Percentiles rank a stretch among this genome's conserved stretches.
Conservation (phyloP, 2,329 filamentous ascomycete genomes). For the Alternaria infectoria region DNA sequence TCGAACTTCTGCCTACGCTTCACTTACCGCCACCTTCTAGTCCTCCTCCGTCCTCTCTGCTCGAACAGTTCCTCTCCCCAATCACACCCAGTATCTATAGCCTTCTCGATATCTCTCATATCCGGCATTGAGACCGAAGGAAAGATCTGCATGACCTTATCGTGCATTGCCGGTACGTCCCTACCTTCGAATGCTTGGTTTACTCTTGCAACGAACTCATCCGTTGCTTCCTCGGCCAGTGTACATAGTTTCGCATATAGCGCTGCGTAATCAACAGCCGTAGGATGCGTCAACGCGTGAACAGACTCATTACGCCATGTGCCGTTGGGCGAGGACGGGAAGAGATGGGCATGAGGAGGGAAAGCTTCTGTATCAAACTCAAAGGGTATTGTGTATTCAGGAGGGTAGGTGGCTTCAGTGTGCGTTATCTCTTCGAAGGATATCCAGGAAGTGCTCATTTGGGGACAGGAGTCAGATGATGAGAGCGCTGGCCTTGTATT, state of each 20-base stretch:
- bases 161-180: slow-evolving; percentile 10
- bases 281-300: not conserved
- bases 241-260: not conserved
- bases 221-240: slow-evolving; percentile 1
- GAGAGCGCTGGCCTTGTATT: not conserved
- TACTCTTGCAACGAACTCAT: not conserved
- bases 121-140: slow-evolving; percentile 7
- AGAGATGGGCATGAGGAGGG: slow-evolving; percentile 4
- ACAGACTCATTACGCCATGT: slow-evolving; percentile 2
- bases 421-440: not conserved
- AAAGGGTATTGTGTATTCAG: not conserved
- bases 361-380: slow-evolving; percentile 16
- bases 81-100: not conserved
- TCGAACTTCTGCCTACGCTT: not conserved
- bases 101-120: not conserved
- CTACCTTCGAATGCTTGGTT: slow-evolving; percentile 20
- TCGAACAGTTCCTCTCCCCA: slow-evolving; percentile 5
- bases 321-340: slow-evolving; percentile 17
- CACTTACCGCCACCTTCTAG: not conserved
- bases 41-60: not conserved
- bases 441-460: not conserved
- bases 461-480: not conserved
- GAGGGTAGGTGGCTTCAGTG: not conserved
- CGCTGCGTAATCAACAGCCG: not conserved
- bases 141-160: not conserved